These are phyloP conservation scores for Chaetomiaceae sp. DNA, from an alignment of 2,329 filamentous ascomycete species.

Conservation along the genomic window DNA sequence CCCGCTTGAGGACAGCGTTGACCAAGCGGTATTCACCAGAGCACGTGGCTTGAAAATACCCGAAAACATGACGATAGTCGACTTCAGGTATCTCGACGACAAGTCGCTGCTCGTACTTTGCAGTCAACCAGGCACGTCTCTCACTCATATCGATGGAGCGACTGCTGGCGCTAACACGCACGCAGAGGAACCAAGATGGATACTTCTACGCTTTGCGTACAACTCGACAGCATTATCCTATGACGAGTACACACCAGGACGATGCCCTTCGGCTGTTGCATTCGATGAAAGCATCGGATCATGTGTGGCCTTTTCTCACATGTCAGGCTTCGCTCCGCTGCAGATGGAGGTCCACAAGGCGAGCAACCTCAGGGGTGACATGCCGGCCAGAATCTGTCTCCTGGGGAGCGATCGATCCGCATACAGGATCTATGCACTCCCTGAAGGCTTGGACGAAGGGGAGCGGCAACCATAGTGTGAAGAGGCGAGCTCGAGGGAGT, in stretches of 20 bases:
- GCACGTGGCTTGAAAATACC: constrained; percentile 38
- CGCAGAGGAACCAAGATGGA: constrained; percentile 14
- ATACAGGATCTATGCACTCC: constrained; percentile 43
- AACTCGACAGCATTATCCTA: constrained; percentile 11
- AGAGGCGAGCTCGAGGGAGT: neutral
- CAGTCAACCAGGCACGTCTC: constrained; percentile 32
- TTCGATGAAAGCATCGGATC: constrained; percentile 1
- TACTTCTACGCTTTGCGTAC: constrained; percentile 15
- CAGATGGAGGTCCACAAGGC: constrained; percentile 47
- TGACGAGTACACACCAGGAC: constrained; percentile 4
- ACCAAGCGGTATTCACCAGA: constrained; percentile 36
- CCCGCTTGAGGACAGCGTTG: constrained; percentile 54
- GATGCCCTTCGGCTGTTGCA: neutral
- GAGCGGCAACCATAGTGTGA: neutral
- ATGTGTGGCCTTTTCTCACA: constrained; percentile 20
- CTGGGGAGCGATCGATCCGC: constrained; percentile 42
- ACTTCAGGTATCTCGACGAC: constrained; percentile 64
- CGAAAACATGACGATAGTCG: constrained; percentile 39
- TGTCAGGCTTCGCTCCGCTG: constrained; percentile 34
- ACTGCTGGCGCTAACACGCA: neutral
- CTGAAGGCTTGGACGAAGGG: constrained; percentile 22
- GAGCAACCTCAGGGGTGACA: constrained; percentile 38
- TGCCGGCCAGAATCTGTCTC: constrained; percentile 46
- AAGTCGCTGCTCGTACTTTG: constrained; percentile 55
- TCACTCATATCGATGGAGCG: neutral